Evolutionary conservation across 2,329 filamentous ascomycete species (phyloP).

Genomic region (Byssochlamys sp.): DNA sequence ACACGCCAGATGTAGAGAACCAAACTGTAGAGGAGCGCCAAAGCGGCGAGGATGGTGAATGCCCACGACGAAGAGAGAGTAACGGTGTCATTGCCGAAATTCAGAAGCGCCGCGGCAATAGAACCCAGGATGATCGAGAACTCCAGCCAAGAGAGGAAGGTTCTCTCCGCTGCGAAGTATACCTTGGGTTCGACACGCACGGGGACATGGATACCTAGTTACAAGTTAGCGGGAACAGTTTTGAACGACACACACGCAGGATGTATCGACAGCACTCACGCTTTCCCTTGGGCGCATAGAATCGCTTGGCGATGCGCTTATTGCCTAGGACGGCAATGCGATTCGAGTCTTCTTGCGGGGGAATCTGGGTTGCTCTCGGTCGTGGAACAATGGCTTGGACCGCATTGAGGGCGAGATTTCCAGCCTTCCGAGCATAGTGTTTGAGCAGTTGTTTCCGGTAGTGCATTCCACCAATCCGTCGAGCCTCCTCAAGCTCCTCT

Average conservation of each 20-base stretch:
- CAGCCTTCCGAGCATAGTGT: constrained; percentile 41
- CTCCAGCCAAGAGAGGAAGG: constrained; percentile 93
- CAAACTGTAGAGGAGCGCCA: constrained; percentile 73
- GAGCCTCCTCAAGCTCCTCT: constrained; percentile 67
- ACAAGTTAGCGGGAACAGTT: constrained; percentile 30
- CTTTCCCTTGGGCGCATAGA: constrained; percentile 49
- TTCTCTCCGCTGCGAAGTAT: constrained; percentile 90
- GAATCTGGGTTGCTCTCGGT: constrained; percentile 37
- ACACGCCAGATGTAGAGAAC: constrained; percentile 82
- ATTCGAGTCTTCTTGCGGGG: constrained; percentile 21
- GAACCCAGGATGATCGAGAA: constrained; percentile 90
- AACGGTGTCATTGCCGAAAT: constrained; percentile 57
- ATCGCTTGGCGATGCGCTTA: constrained; percentile 43
- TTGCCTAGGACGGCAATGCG: constrained; percentile 34
- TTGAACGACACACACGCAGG: neutral
- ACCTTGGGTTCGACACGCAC: constrained; percentile 96
- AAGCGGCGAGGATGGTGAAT: constrained; percentile 72
- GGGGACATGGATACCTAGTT: constrained; percentile 80
- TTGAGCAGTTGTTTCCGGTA: constrained; percentile 58
- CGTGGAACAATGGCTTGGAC: constrained; percentile 47
- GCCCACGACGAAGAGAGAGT: constrained; percentile 62
- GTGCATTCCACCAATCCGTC: constrained; percentile 63
- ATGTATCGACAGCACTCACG: constrained; percentile 22
- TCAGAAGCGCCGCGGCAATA: constrained; percentile 73
- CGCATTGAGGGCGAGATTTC: constrained; percentile 34